Conservation (phyloP, 2,329 filamentous ascomycete genomes). For the Calonectria multiphialidica region DNA sequence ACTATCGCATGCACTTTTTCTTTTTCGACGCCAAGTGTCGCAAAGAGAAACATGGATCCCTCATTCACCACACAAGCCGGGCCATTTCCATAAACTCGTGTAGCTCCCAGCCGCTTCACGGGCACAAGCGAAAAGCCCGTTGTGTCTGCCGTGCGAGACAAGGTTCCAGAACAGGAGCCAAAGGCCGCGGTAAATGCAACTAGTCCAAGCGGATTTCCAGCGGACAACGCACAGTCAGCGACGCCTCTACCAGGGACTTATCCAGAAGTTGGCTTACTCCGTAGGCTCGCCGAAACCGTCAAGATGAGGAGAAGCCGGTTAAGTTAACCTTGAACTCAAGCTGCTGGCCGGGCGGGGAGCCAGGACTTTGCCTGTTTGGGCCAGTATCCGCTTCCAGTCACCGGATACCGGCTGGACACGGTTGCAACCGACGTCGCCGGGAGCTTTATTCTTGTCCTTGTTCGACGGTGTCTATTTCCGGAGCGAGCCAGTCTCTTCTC, state of each 20-base stretch:
- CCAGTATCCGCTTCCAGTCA: background rate
- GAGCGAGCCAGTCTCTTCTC: background rate
- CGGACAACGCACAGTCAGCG: background rate
- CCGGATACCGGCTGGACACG: constrained; percentile 12
- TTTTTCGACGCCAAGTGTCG: constrained; percentile 14
- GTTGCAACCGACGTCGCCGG: constrained; percentile 12
- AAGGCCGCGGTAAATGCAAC: background rate
- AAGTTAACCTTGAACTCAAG: background rate
- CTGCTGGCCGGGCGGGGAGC: constrained; percentile 10
- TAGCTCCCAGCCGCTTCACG: background rate
- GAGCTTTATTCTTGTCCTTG: constrained; percentile 10
- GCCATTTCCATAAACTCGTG: background rate
- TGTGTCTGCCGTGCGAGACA: constrained; percentile 2
- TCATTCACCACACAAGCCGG: background rate
- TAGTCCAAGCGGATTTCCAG: background rate
- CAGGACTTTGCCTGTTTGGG: constrained; percentile 17
- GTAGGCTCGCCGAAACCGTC: constrained; percentile 7
- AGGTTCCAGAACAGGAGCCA: background rate
- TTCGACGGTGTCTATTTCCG: constrained; percentile 3
- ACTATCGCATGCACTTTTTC: background rate
- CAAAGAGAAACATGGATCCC: constrained; percentile 20
- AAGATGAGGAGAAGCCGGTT: constrained; percentile 15
- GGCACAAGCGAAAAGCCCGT: constrained; percentile 1
- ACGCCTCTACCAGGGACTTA: background rate
- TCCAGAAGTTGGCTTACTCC: background rate